phyloP scores from a whole-genome alignment of 345 rosid species.

The Syzygium aromaticum region DNA sequence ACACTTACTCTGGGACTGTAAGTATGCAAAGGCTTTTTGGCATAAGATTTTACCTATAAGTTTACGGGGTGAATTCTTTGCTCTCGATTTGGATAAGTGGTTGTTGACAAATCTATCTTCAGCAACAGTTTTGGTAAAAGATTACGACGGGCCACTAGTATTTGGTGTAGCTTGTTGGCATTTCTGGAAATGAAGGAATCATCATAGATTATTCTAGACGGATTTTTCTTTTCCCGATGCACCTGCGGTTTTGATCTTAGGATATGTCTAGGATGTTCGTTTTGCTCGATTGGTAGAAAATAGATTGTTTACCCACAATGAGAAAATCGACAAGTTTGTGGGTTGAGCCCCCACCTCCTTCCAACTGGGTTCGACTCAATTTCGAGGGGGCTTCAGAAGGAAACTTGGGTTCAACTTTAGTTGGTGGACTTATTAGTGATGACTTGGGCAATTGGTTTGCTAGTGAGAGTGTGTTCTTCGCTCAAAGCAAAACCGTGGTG shows the following conservation, averaged over 20 bases:
- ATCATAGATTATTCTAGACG: neutral
- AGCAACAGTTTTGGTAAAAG: neutral
- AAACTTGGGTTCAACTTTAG: neutral
- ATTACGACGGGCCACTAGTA: neutral
- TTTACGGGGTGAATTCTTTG: neutral
- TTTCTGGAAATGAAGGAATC: neutral
- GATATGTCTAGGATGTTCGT: neutral
- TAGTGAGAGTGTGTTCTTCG: neutral
- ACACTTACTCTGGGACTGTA: neutral
- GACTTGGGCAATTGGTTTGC: neutral
- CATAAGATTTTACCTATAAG: neutral
- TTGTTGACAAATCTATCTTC: neutral
- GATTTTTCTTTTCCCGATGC: neutral
- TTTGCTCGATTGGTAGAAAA: neutral
- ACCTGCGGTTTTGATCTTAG: neutral
- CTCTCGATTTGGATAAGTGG: neutral
- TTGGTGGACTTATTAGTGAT: neutral
- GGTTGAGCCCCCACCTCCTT: neutral
- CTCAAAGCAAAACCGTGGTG: neutral
- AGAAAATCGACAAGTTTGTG: neutral
- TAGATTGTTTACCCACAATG: neutral
- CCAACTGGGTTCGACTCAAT: neutral
- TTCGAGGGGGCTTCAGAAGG: neutral
- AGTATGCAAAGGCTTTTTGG: neutral
- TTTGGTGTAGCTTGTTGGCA: neutral